Conservation (phyloP, 306 rosid species). For the Styphnolobium japonicum region DNA sequence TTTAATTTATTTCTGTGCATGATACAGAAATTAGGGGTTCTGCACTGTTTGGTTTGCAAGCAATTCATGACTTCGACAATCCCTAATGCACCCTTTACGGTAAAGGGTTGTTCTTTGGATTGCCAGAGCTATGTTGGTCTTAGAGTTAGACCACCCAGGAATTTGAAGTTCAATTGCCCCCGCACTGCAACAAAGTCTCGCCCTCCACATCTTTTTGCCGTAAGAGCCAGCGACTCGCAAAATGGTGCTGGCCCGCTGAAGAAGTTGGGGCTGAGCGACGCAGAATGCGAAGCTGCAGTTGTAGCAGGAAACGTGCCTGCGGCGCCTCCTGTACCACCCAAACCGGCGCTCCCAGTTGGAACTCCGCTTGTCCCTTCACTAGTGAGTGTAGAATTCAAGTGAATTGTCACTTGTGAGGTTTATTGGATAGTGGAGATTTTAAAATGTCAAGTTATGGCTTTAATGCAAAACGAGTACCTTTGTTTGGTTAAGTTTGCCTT, state of each 20-base stretch:
- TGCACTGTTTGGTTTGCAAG: neutral
- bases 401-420: neutral
- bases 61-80: slow-evolving; percentile 57
- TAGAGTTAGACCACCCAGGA: slow-evolving; percentile 20
- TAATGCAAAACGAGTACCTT: neutral
- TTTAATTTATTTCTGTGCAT: neutral
- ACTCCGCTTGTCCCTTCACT: slow-evolving; percentile 81
- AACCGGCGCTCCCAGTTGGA: slow-evolving; percentile 68
- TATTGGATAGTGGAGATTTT: neutral
- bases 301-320: slow-evolving; percentile 71
- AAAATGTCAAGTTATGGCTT: neutral
- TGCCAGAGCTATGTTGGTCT: slow-evolving; percentile 47
- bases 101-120: slow-evolving; percentile 38
- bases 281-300: slow-evolving; percentile 84
- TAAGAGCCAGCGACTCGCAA: slow-evolving; percentile 45
- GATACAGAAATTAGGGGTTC: neutral
- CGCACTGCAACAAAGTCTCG: slow-evolving; percentile 33
- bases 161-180: slow-evolving; percentile 28
- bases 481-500: neutral
- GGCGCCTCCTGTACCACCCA: slow-evolving; percentile 89
- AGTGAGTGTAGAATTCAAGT: slow-evolving; percentile 43
- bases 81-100: slow-evolving; percentile 36
- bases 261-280: slow-evolving; percentile 55
- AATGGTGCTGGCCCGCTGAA: slow-evolving; percentile 30
- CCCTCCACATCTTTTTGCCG: slow-evolving; percentile 33